These are phyloP conservation scores for Fusarium agapanthi DNA, from an alignment of 2,329 filamentous ascomycete genomes.

Conservation along the genomic window DNA sequence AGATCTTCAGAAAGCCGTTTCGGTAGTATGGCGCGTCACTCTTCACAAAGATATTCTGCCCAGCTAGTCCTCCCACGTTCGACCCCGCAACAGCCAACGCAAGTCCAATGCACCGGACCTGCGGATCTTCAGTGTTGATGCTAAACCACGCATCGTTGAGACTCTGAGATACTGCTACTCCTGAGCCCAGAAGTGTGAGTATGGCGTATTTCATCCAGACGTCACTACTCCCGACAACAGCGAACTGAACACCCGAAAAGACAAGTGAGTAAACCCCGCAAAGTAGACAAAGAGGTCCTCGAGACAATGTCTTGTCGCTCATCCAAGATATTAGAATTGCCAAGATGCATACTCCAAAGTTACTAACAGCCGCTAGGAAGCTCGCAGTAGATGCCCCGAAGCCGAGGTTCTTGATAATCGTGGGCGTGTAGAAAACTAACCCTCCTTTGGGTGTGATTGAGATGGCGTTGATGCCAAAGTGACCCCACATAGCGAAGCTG, in stretches of 20 bases:
- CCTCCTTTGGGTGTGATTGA: background rate
- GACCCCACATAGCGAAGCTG: background rate
- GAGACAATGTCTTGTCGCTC: background rate
- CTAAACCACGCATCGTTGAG: background rate
- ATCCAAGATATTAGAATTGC: background rate
- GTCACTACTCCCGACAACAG: background rate
- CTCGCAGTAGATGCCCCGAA: conserved; percentile 3
- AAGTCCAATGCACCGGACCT: background rate
- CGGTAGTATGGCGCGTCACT: background rate
- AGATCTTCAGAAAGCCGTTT: accelerated
- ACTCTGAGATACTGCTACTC: background rate
- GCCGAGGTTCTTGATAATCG: conserved; percentile 1
- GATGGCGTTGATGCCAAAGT: background rate
- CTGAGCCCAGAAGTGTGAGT: background rate
- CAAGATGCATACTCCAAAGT: conserved; percentile 3
- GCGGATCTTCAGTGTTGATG: background rate
- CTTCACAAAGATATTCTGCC: background rate
- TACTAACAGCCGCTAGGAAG: background rate
- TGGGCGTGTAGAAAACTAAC: background rate
- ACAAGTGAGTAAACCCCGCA: conserved; percentile 1
- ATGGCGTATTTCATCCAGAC: conserved; percentile 9
- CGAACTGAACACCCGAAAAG: background rate
- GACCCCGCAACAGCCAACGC: background rate
- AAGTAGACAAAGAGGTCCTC: background rate
- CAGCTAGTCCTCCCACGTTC: background rate